These are phyloP conservation scores for Apiotrichum laibachii DNA, from an alignment of 1,284 basidiomycete species.

Conservation along the genomic window DNA sequence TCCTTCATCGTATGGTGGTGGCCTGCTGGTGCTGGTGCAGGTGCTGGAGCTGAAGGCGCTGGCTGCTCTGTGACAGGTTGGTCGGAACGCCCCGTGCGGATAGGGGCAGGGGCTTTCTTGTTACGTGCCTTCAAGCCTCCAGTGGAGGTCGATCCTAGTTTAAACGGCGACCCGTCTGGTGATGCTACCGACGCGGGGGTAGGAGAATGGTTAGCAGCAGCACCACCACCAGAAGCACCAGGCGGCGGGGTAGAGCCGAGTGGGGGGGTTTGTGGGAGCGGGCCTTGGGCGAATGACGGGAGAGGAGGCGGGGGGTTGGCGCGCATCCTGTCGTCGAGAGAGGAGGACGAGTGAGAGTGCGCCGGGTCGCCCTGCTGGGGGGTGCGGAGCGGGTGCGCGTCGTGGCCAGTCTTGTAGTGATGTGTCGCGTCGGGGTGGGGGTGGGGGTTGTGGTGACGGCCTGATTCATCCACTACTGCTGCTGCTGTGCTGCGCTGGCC, in stretches of 20 bases:
- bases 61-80: not conserved
- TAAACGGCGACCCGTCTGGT: not conserved
- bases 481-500: no score
- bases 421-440: not conserved
- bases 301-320: slow-evolving; percentile 1
- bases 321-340: slow-evolving; percentile 4
- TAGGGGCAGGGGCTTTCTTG: slow-evolving; percentile 12
- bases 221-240: no score
- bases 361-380: not conserved
- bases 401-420: no score
- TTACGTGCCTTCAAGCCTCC: slow-evolving; percentile 3
- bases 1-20: not conserved
- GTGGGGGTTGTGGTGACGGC: not conserved
- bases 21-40: slow-evolving; percentile 4
- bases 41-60: slow-evolving; percentile 4
- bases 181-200: not conserved
- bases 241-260: no score
- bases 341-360: not conserved
- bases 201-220: no score
- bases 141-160: not conserved
- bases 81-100: slow-evolving; percentile 16
- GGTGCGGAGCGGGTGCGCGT: no score
- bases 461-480: not conserved
- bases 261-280: slow-evolving; percentile 9
- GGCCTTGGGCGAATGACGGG: slow-evolving; percentile 16